Percentiles rank a stretch among this genome's conserved stretches.
phyloP scores from a whole-genome alignment of 2,329 filamentous ascomycete species.

The Trichoderma sp. region DNA sequence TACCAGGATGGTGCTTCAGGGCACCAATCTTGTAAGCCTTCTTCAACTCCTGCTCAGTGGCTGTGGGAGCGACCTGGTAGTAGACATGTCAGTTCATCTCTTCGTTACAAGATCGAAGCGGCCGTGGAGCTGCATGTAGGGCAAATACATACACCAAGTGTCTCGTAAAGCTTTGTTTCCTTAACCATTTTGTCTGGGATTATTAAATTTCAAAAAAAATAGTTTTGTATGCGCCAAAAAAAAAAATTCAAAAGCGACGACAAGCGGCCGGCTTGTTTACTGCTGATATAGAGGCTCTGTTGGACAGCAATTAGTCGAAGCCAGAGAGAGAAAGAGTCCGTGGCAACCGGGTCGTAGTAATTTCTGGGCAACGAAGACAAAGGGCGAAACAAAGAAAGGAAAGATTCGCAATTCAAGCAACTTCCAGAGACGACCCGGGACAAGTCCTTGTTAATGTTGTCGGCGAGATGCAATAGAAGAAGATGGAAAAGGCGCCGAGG shows the following conservation, averaged over 20 bases:
- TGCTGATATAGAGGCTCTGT: slow-evolving; percentile 17
- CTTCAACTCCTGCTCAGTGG: slow-evolving; percentile 84
- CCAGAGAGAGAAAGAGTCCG: neutral
- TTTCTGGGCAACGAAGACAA: slow-evolving; percentile 3
- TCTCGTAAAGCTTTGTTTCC: slow-evolving; percentile 78
- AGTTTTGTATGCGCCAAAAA: neutral
- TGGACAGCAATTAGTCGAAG: slow-evolving; percentile 23
- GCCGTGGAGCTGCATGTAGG: neutral
- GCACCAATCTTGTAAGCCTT: slow-evolving; percentile 85
- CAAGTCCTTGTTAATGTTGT: neutral
- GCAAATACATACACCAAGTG: slow-evolving; percentile 65
- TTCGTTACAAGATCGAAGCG: neutral
- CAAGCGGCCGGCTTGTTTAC: neutral
- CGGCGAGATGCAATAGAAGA: slow-evolving; percentile 2
- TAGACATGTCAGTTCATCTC: slow-evolving; percentile 28
- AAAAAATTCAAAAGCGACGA: neutral
- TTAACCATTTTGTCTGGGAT: slow-evolving; percentile 65
- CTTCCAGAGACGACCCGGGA: neutral
- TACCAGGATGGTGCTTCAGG: slow-evolving; percentile 82
- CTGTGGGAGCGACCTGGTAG: slow-evolving; percentile 70
- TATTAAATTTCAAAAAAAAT: slow-evolving; percentile 12
- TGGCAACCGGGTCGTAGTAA: slow-evolving; percentile 12
- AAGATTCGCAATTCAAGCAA: neutral
- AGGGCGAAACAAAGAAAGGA: neutral
- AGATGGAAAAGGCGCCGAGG: slow-evolving; percentile 9